phyloP scores from a whole-genome alignment of 1,284 basidiomycete genomes.

The Xanthoconium separans region DNA sequence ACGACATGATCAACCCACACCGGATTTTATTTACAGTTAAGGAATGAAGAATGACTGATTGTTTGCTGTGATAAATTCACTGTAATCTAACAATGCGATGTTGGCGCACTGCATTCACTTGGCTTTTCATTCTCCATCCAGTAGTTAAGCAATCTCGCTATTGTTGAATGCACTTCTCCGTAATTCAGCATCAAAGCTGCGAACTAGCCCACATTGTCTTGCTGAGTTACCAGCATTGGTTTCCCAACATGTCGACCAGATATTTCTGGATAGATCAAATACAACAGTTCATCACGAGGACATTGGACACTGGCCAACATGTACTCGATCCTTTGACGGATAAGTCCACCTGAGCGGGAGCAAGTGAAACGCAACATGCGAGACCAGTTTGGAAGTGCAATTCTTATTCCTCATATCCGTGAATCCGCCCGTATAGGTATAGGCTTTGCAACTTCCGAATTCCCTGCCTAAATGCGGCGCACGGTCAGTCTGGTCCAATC shows the following conservation, averaged over 20 bases:
- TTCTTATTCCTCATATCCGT: slow-evolving; percentile 11
- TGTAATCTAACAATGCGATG: background rate
- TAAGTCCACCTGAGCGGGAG: background rate
- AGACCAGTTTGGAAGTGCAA: background rate
- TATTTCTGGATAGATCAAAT: no score
- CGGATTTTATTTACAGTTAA: slow-evolving; percentile 10
- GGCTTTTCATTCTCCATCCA: background rate
- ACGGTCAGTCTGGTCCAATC: slow-evolving; percentile 6
- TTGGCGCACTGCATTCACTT: background rate
- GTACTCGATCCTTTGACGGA: background rate
- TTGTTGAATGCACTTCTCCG: no score
- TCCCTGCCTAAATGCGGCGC: slow-evolving; percentile 21
- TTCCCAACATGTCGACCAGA: no score
- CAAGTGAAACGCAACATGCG: no score
- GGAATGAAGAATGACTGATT: background rate
- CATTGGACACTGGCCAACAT: slow-evolving; percentile 1
- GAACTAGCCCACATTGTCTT: no score
- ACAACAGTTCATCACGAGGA: no score
- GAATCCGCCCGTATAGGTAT: slow-evolving; percentile 49
- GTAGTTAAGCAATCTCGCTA: no score
- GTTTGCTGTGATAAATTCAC: no score
- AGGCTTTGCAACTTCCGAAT: slow-evolving; percentile 46
- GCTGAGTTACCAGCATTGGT: no score
- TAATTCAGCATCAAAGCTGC: no score
- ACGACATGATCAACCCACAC: slow-evolving; percentile 5